Evolutionary conservation across 768 basidiomycete genomes (phyloP).

Genomic region (Ramaria rubella): DNA sequence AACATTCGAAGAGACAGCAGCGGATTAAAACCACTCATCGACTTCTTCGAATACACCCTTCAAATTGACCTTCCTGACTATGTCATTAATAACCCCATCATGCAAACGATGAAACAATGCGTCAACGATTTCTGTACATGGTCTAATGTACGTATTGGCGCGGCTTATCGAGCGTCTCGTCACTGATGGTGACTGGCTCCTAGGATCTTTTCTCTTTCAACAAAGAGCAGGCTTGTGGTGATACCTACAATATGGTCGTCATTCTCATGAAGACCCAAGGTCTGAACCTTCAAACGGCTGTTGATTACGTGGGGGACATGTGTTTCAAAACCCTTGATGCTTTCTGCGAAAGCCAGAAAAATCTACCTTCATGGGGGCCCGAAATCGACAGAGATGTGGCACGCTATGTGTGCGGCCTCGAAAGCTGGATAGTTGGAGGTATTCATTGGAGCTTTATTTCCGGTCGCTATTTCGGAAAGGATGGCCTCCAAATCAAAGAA

Average conservation of each 20-base stretch:
- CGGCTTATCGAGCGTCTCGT: not conserved
- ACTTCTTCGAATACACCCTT: constrained; percentile 49
- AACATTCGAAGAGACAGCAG: constrained; percentile 47
- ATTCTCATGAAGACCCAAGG: constrained; percentile 34
- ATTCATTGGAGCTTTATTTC: constrained; percentile 70
- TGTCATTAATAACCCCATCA: constrained; percentile 43
- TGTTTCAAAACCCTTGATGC: constrained; percentile 24
- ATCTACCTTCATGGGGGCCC: constrained; percentile 56
- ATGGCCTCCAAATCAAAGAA: constrained; percentile 49
- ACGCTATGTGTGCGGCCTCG: constrained; percentile 33
- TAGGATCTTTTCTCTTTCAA: constrained; percentile 39
- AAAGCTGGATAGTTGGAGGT: constrained; percentile 48
- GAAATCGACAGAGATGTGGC: constrained; percentile 53
- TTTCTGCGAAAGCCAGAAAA: constrained; percentile 27
- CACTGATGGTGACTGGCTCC: not conserved
- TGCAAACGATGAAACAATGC: constrained; percentile 39
- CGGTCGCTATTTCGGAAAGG: constrained; percentile 58
- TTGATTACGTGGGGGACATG: constrained; percentile 32
- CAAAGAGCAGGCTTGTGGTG: constrained; percentile 35
- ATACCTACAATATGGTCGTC: constrained; percentile 37
- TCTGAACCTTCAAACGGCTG: constrained; percentile 30
- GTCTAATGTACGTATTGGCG: constrained; percentile 32
- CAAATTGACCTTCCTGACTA: constrained; percentile 47
- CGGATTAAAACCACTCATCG: constrained; percentile 45
- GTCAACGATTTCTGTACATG: constrained; percentile 49